Evolutionary conservation across 1,284 basidiomycete species (phyloP), one percentile per base, ranked within the genome.

Genomic region (Ceratobasidium sp.): DNA sequence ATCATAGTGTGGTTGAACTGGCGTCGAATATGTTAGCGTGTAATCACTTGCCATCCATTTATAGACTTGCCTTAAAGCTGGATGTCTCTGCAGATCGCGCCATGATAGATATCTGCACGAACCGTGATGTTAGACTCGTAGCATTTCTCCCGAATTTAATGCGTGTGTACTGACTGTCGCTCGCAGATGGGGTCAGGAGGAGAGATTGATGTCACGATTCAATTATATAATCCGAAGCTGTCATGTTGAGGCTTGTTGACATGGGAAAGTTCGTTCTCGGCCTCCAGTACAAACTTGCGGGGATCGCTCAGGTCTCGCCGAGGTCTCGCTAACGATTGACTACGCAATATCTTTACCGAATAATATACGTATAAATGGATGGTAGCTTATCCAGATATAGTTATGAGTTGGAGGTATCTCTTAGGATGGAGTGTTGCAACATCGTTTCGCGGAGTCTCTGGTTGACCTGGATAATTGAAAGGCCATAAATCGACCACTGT

Each of bases 1-100:
- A 96, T 83, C 93, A 95, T 95, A 39, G 92, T 94, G 84, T 96
- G 94, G 81, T 95, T 94, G 83, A 94, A 92, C 90, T 93, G 75
- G 14, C 22, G 53, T 66, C 14, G 16, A n/a, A 61, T 56, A 37
- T 34, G 61, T 46, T 5, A 73, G 24, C 59, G 49, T 34, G n/a
- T 41, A 62, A 37, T 51, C n/a, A 43, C 7, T 49, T 59, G 41
- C 62, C 49, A 54, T 34, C 41, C 7, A 53, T 27, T 41, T 5
- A 43, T 24, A 9, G 27, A 68, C 76, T 51, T 78, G 88, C 90
- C 83, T 86, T 88, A 83, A 88, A 92, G 77, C 87, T 87, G 0
- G 88, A 85, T 2, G 90, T 91, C 79, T 90, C 90, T 78, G 87
- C 80, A 51, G 87, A 85, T 78, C 87, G 86, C 75, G 89, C 87